phyloP scores from a whole-genome alignment of 495 filamentous ascomycete species.

The Parathielavia hyrcaniae region DNA sequence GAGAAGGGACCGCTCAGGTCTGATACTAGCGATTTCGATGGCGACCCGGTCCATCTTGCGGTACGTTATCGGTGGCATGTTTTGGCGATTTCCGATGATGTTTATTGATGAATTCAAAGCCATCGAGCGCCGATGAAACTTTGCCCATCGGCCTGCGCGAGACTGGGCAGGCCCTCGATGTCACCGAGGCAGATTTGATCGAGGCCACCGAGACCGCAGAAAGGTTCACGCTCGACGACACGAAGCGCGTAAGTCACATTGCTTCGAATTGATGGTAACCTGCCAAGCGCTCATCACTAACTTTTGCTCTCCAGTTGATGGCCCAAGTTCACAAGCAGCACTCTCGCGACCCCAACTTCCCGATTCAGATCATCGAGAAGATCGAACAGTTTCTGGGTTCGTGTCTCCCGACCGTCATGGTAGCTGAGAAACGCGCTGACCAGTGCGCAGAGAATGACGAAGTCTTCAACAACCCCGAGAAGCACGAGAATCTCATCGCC shows the following conservation, averaged over 20 bases:
- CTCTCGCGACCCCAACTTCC: slow-evolving; percentile 35
- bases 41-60: slow-evolving; percentile 7
- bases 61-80: background rate
- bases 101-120: background rate
- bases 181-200: slow-evolving; percentile 31
- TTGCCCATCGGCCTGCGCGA: slow-evolving; percentile 2
- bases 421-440: background rate
- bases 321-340: slow-evolving; percentile 25
- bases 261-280: too few species aligned
- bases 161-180: slow-evolving; percentile 18
- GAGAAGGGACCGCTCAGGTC: background rate
- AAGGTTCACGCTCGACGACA: slow-evolving; percentile 32
- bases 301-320: slow-evolving; percentile 19
- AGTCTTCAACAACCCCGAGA: slow-evolving; percentile 35
- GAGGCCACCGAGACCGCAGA: slow-evolving; percentile 33
- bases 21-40: background rate
- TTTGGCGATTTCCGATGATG: background rate
- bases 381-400: slow-evolving; percentile 29
- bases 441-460: slow-evolving; percentile 31
- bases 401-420: background rate
- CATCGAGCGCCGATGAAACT: background rate
- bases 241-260: slow-evolving; percentile 17
- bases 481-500: slow-evolving; percentile 32
- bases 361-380: slow-evolving; percentile 30
- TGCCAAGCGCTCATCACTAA: background rate